Conservation (phyloP, 1,284 basidiomycete species). For the Puccinia horiana region DNA sequence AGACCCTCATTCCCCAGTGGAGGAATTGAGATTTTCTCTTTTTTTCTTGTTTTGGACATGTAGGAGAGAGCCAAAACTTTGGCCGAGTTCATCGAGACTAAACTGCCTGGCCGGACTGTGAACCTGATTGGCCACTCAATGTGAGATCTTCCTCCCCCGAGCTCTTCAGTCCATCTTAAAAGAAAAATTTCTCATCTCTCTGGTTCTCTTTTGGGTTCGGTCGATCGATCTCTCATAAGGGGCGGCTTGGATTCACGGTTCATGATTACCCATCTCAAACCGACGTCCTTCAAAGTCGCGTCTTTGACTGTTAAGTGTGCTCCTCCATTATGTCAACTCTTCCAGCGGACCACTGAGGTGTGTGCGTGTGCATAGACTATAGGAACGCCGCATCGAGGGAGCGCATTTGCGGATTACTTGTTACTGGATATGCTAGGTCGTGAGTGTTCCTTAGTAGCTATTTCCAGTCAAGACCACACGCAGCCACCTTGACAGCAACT, state of each 20-base stretch:
- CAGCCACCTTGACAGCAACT: too few species aligned
- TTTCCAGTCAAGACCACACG: neutral
- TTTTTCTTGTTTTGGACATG: neutral
- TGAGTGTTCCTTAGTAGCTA: constrained; percentile 62
- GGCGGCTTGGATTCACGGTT: constrained; percentile 91
- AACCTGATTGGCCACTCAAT: constrained; percentile 94
- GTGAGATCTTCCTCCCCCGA: constrained; percentile 61
- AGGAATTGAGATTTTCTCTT: neutral
- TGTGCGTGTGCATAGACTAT: constrained; percentile 65
- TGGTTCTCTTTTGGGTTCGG: neutral
- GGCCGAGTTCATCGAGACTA: constrained; percentile 74
- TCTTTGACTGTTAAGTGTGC: constrained; percentile 67
- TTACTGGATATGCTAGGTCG: constrained; percentile 74
- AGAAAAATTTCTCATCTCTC: neutral
- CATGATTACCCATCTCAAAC: constrained; percentile 64
- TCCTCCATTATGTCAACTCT: neutral
- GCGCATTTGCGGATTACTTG: constrained; percentile 89
- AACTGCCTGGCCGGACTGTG: constrained; percentile 75
- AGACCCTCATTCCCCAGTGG: neutral
- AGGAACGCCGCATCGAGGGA: constrained; percentile 84
- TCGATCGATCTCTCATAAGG: constrained; percentile 56
- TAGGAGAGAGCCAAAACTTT: constrained; percentile 79
- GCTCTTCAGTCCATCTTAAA: neutral
- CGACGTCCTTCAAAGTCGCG: constrained; percentile 65
- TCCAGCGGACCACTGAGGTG: neutral